Base-by-base conservation (phyloP, 2,329 filamentous ascomycete genomes). In the Exophiala calicioides region DNA sequence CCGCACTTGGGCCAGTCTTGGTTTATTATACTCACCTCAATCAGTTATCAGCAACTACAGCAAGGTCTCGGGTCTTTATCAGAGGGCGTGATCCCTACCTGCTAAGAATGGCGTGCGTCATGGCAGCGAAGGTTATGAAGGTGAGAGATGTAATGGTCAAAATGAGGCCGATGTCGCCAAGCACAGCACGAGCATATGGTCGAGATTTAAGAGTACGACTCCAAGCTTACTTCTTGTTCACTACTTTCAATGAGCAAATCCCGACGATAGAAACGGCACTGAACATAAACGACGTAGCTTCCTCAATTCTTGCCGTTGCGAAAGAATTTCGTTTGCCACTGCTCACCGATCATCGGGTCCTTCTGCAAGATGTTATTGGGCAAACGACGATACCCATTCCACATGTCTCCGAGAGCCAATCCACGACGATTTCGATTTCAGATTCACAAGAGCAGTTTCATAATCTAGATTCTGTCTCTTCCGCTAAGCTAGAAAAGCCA, bases 161-260 rank as follows among this genome's bases (percentile, higher is more conserved):
- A 34, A 10, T 7, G 10, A 15, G n/a, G 19, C 23, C 21, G 12
- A 38, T 16, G 35, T n/a, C 21, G 3, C 20, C 15, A 15, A 15
- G 35, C 29, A 34, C 16, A 34, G 44, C 23, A 29, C 40, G n/a
- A 35, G 21, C 21, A 27, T 9, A 21, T 20, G 21, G 26, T 23
- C 32, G 27, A 44, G 27, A 20, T 36, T 18, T 23, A 3, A 5
- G 21, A 13, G 21, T 21, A 34, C 27, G 23, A 16, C 34, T 45
- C 6, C 43, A 33, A 12, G 40, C 50, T 3, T 52, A 52, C 23
- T 45, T 27, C 15, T 42, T 52, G 8, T 52, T 48, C 23, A 52
- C 50, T 9, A 37, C 50, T 4, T 49, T 52, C 20, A 21, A 33
- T 18, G 35, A 52, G 27, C n/a, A 39, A 16, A 16, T 46, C 6